Conservation (phyloP, 2,329 filamentous ascomycete genomes). For the Fusarium transvaalense region DNA sequence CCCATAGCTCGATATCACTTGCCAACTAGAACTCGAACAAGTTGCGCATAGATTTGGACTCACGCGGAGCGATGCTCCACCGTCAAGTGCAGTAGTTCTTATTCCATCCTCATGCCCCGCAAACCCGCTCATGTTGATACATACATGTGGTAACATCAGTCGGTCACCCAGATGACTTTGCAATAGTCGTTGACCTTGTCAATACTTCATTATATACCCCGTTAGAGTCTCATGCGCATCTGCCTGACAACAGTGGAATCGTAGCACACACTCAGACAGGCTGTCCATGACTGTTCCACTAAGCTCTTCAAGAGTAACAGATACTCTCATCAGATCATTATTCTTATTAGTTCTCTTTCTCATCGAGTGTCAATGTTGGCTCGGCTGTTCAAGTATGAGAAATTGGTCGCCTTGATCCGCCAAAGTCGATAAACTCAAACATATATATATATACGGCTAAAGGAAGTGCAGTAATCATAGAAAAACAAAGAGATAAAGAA, state of each 20-base stretch:
- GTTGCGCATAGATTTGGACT: slow-evolving; percentile 32
- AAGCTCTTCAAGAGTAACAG: neutral
- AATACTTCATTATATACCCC: neutral
- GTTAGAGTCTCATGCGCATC: neutral
- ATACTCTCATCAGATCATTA: neutral
- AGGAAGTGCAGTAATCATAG: no score
- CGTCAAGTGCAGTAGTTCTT: neutral
- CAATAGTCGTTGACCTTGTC: neutral
- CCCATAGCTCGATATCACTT: slow-evolving; percentile 8
- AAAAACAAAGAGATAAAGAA: neutral
- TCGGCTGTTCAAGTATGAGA: neutral
- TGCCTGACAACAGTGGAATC: no score
- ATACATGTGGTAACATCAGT: neutral
- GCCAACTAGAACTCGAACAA: slow-evolving; percentile 2
- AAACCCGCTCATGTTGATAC: neutral
- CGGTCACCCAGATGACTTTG: no score
- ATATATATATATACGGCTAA: neutral
- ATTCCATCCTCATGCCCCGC: neutral
- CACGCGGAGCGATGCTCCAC: slow-evolving; percentile 33
- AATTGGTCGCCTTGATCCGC: neutral
- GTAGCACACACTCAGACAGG: no score
- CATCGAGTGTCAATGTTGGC: no score
- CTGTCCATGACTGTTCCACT: neutral
- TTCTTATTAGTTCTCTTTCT: neutral
- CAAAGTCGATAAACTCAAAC: neutral